These are phyloP conservation scores for Pythium coloratum DNA, from an alignment of 352 stramenopile species.

Conservation along the genomic window DNA sequence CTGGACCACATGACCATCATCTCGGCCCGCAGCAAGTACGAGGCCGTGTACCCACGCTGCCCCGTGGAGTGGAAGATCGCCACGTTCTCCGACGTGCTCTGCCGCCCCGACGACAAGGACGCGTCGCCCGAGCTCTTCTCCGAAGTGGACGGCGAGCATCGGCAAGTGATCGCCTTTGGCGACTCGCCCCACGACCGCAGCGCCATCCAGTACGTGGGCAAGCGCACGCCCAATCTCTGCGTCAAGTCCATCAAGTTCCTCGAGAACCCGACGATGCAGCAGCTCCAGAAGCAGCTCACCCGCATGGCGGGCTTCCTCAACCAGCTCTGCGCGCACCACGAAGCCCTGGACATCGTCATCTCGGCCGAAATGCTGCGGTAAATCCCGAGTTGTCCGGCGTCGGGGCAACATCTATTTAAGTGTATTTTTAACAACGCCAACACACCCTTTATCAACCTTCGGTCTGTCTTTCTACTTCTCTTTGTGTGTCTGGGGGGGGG, in stretches of 20 bases:
- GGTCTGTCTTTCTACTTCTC: not conserved
- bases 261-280: slow-evolving; percentile 69
- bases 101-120: slow-evolving; percentile 28
- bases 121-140: slow-evolving; percentile 16
- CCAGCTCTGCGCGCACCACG: slow-evolving; percentile 62
- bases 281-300: slow-evolving; percentile 70
- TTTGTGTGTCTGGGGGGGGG: not conserved
- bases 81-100: slow-evolving; percentile 59
- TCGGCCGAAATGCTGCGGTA: slow-evolving; percentile 71
- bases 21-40: slow-evolving; percentile 65
- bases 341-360: slow-evolving; percentile 72
- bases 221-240: slow-evolving; percentile 43
- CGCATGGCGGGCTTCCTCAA: slow-evolving; percentile 59
- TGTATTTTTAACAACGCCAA: slow-evolving; percentile 11
- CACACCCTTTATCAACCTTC: not conserved
- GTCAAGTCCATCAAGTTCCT: slow-evolving; percentile 83
- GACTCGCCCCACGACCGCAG: slow-evolving; percentile 73
- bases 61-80: slow-evolving; percentile 84
- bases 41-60: slow-evolving; percentile 50
- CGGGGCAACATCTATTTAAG: slow-evolving; percentile 25
- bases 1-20: slow-evolving; percentile 60
- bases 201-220: slow-evolving; percentile 66
- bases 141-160: slow-evolving; percentile 9
- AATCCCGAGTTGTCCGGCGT: slow-evolving; percentile 2
- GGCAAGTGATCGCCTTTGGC: slow-evolving; percentile 71